These are phyloP conservation scores for Pythium insidiosum DNA, from an alignment of 352 stramenopile species.

Conservation along the genomic window DNA sequence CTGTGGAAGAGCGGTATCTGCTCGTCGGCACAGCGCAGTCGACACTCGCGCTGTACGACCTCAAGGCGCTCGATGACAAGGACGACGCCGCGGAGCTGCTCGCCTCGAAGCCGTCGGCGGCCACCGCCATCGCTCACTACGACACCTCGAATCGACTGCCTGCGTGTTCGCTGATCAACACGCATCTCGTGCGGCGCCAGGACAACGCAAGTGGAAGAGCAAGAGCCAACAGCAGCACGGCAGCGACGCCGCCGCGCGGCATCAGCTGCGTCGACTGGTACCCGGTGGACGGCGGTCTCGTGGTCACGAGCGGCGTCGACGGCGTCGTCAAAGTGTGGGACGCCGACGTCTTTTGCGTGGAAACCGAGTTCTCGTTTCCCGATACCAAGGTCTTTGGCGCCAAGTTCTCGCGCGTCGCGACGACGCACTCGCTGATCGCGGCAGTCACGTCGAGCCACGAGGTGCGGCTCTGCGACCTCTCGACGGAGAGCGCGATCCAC, in stretches of 20 bases:
- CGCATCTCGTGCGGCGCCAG: neutral
- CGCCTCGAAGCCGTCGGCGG: neutral
- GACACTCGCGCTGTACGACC: slow-evolving; percentile 52
- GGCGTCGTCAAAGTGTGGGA: slow-evolving; percentile 72
- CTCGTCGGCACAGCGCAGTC: slow-evolving; percentile 53
- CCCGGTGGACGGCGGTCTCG: slow-evolving; percentile 73
- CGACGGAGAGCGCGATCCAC: slow-evolving; percentile 48
- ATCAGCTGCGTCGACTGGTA: slow-evolving; percentile 84
- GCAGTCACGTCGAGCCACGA: slow-evolving; percentile 48
- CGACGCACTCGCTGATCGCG: slow-evolving; percentile 58
- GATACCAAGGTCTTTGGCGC: slow-evolving; percentile 50
- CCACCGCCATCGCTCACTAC: slow-evolving; percentile 10
- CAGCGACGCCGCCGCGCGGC: slow-evolving; percentile 42
- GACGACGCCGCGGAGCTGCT: slow-evolving; percentile 13
- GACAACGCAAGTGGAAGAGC: too few species aligned
- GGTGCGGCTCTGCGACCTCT: slow-evolving; percentile 74
- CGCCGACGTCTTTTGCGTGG: slow-evolving; percentile 54
- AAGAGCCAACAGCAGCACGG: too few species aligned
- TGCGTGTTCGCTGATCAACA: slow-evolving; percentile 17
- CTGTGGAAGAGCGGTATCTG: slow-evolving; percentile 44
- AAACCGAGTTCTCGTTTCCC: slow-evolving; percentile 53
- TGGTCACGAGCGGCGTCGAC: slow-evolving; percentile 69
- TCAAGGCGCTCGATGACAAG: slow-evolving; percentile 43
- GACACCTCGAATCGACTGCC: slow-evolving; percentile 25
- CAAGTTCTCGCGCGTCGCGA: slow-evolving; percentile 53